Base-by-base conservation (phyloP, 2,329 filamentous ascomycete genomes). In the Aureobasidium lini region DNA sequence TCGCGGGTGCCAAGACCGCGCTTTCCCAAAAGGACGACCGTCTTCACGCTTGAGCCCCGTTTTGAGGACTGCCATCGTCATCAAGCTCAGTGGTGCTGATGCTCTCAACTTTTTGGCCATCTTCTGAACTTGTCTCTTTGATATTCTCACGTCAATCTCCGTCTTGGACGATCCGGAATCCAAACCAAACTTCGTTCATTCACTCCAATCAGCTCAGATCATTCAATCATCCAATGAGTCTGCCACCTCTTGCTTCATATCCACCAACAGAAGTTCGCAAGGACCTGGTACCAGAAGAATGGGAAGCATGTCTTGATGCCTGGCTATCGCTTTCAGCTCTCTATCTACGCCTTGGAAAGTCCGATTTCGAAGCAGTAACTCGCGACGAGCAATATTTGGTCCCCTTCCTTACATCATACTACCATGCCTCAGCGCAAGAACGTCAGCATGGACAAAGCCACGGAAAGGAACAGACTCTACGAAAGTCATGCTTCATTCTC, bases 211-310 rank as follows among this genome's bases (percentile, higher is more conserved):
- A 43, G 40, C 16, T 9, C 36, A 18, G 13, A 18, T n/a, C 31
- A 11, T 59, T 47, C 59, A 46, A 77, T 78, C 31, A 11, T 59
- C 39, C 59, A 46, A 77, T 78, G 72, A 69, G 75, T 57, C 75
- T 92, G 50, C 90, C 90, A 43, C 81, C 85, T 36, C 80, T 96
- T 72, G 90, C 88, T 60, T 83, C 88, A 18, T 91, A 94, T 66
- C 93, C 92, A 16, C 81, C 86, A 62, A 76, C 82, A 36, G 76
- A 78, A 59, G 84, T 90, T 76, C 84, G 85, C 68, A 81, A 82
- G 64, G 81, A 81, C 65, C 81, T 96, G 61, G 77, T 80, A 40
- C 75, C 84, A 3, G 75, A 80, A 53, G 89, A 96, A 73, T 96
- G 91, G 91, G 80, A 87, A 64, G 79, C 82, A 34, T 90, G 88